Percentiles rank a stretch among this genome's conserved stretches.
Conservation (phyloP, 2,329 filamentous ascomycete species). For the Neocatenulostroma microsporum region DNA sequence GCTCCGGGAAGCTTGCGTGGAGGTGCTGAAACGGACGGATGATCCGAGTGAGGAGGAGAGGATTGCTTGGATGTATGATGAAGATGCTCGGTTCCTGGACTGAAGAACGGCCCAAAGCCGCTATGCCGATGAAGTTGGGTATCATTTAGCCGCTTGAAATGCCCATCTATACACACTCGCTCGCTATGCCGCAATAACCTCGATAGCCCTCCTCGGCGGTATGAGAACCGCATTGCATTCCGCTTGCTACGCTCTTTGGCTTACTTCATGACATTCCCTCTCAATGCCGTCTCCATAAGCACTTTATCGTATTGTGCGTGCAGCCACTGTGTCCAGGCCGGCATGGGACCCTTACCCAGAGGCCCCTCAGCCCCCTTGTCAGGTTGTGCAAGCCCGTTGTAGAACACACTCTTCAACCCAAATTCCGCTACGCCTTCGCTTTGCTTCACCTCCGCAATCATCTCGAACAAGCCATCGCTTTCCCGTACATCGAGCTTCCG, state of each 20-base stretch:
- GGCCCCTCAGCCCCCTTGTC: conserved; percentile 25
- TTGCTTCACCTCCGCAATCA: conserved; percentile 53
- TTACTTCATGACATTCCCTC: conserved; percentile 28
- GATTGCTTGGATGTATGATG: conserved; percentile 17
- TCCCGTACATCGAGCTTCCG: conserved; percentile 48
- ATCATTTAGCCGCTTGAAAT: neutral
- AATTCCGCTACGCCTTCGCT: conserved; percentile 55
- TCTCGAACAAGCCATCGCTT: conserved; percentile 60
- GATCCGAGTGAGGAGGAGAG: conserved; percentile 11
- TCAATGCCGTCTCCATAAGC: conserved; percentile 47
- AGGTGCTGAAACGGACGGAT: conserved; percentile 23
- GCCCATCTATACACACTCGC: too few relatives aligned
- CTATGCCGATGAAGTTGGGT: too few relatives aligned
- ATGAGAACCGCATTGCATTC: neutral
- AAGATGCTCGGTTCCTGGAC: conserved; percentile 26
- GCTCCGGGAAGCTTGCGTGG: conserved; percentile 21
- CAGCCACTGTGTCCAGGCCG: conserved; percentile 40
- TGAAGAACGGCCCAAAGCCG: conserved; percentile 14
- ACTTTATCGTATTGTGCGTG: conserved; percentile 52
- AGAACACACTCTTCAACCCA: conserved; percentile 58
- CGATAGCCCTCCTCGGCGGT: too few relatives aligned
- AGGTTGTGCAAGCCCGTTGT: conserved; percentile 39
- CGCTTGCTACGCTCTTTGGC: conserved; percentile 1
- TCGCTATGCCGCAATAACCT: too few relatives aligned
- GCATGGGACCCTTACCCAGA: too few relatives aligned